Evolutionary conservation across 352 stramenopile species (phyloP).

Genomic region (Blastocystis sp.): DNA sequence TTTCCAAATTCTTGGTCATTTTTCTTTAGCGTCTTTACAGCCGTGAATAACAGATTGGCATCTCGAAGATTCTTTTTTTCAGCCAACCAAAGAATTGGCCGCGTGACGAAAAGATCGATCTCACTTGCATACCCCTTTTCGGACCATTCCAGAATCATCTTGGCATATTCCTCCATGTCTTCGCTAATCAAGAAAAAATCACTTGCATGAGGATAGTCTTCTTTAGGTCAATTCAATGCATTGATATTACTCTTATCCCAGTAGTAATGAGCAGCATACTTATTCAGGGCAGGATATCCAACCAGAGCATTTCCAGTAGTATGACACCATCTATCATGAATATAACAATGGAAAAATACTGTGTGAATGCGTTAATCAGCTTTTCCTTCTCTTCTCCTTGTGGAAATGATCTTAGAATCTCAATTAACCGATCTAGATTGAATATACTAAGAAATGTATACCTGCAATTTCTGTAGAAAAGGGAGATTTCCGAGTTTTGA

Average conservation of each 20-base stretch:
- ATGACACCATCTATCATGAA: constrained; percentile 69
- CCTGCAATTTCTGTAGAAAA: constrained; percentile 47
- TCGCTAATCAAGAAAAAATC: constrained; percentile 77
- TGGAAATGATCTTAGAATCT: constrained; percentile 5
- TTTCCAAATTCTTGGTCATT: constrained; percentile 67
- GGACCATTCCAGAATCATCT: constrained; percentile 74
- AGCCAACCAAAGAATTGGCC: constrained; percentile 74
- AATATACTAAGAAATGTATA: not conserved
- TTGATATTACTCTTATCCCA: constrained; percentile 63
- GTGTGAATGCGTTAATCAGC: not conserved
- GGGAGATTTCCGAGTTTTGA: constrained; percentile 4
- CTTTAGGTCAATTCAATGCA: constrained; percentile 68
- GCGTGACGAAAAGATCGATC: constrained; percentile 74
- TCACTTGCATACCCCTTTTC: constrained; percentile 74
- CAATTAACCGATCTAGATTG: constrained; percentile 17
- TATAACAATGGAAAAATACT: not conserved
- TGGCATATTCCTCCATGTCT: constrained; percentile 71
- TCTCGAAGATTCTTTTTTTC: constrained; percentile 78
- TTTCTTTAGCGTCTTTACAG: constrained; percentile 70
- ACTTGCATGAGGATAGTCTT: constrained; percentile 70
- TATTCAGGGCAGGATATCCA: constrained; percentile 73
- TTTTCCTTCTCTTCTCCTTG: not conserved
- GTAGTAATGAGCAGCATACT: constrained; percentile 34
- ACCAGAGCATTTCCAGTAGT: constrained; percentile 72
- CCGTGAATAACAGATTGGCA: constrained; percentile 74